Evolutionary conservation across 2,329 filamentous ascomycete species (phyloP), one percentile per base, ranked within the genome.

Genomic region (Trichoderma oligosporum): DNA sequence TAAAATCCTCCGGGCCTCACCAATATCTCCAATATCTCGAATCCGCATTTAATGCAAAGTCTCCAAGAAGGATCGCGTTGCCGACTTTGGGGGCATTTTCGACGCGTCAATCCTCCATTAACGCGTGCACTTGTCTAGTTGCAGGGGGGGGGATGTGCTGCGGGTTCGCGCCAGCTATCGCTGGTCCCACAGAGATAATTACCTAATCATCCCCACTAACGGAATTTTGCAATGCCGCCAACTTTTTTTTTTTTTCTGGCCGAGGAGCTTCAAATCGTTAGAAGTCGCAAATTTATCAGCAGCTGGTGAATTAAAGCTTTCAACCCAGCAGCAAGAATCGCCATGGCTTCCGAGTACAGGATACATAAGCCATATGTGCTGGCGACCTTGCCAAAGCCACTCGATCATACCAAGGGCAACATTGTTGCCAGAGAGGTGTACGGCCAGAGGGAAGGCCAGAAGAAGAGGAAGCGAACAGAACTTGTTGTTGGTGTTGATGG

Each of bases 311-410:
- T 27, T 25, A 9, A 36, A 45, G 41, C 47, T 20, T 18, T 25
- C 16, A 25, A 33, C 39, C 39, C 33, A 25, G 16, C 36, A 57
- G 7, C 16, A 38, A 42, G 25, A 27, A 24, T 66, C 62, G 63
- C 64, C 27, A 85, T 85, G 82, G 76, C 81, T 63, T 79, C 80
- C 42, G 80, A 81, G 61, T 83, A 85, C 65, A 80, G 81, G 61
- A 79, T 87, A 56, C 82, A 86, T 67, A 79, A 79, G 72, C 84
- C 84, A n/a, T 85, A 83, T 66, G 78, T 85, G 59, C 73, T 87
- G 61, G 81, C 83, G 31, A 73, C 81, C 7, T 73, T 87, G 44
- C 83, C 84, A 9, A 74, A 78, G 39, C 82, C 83, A 2, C 75
- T 86, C 48, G 81, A 84, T 61, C 75, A 72, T 56, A 75, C 71